Percentiles rank a stretch among this genome's conserved stretches.
phyloP scores from a whole-genome alignment of 805 yeast genomes.

The Wickerhamiella sorbophila region DNA sequence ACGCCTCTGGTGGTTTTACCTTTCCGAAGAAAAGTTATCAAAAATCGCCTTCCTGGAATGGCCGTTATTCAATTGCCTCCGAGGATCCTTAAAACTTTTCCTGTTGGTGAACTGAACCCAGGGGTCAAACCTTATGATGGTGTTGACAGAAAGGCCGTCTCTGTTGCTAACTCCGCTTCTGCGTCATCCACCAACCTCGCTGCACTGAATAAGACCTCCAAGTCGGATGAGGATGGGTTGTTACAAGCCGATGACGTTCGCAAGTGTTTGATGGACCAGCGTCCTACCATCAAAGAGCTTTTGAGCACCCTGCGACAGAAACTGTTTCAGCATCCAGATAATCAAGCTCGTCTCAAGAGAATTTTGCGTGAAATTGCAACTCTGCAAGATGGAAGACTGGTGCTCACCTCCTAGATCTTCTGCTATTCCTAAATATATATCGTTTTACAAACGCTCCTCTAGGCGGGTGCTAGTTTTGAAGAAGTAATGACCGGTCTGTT shows the following conservation, averaged over 20 bases:
- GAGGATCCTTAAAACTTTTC: constrained; percentile 48
- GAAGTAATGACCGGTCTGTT: neutral
- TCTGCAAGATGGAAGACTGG: constrained; percentile 33
- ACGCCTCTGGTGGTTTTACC: constrained; percentile 19
- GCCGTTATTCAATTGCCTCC: constrained; percentile 53
- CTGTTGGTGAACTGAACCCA: constrained; percentile 79
- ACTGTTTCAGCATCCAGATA: constrained; percentile 48
- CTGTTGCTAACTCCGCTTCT: constrained; percentile 24
- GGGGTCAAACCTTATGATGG: constrained; percentile 23
- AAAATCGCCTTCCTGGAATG: constrained; percentile 36
- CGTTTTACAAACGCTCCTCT: too few species aligned
- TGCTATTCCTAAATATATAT: neutral
- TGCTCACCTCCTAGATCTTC: constrained; percentile 9
- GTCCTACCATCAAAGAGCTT: constrained; percentile 44
- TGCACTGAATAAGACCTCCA: constrained; percentile 16
- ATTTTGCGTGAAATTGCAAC: constrained; percentile 45
- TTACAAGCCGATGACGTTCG: constrained; percentile 64
- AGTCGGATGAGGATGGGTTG: constrained; percentile 27
- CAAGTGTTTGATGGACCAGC: constrained; percentile 35
- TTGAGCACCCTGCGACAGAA: constrained; percentile 46
- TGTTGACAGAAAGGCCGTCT: constrained; percentile 8
- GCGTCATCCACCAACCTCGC: constrained; percentile 1
- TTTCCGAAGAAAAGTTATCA: constrained; percentile 26
- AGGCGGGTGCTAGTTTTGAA: too few species aligned
- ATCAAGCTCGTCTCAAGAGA: constrained; percentile 43